Percentiles rank a stretch among this genome's conserved stretches.
These are phyloP conservation scores for Penicillium sp. DNA, from an alignment of 2,329 filamentous ascomycete genomes.

Conservation along the genomic window DNA sequence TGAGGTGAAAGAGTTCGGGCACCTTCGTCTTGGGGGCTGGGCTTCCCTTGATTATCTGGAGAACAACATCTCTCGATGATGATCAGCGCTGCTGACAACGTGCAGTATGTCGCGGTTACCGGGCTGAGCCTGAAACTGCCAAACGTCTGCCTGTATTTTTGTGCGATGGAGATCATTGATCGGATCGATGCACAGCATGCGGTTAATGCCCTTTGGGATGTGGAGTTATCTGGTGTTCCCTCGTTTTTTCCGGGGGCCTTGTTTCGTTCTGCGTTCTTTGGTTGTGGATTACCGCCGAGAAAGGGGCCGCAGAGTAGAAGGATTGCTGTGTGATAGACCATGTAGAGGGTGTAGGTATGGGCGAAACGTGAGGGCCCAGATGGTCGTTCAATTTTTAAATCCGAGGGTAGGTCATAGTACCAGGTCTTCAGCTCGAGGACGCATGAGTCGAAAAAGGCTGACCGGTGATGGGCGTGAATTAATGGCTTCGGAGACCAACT, in stretches of 20 bases:
- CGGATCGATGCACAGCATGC: slow-evolving; percentile 31
- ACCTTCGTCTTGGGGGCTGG: slow-evolving; percentile 4
- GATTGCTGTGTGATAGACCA: slow-evolving; percentile 41
- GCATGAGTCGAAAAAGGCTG: slow-evolving; percentile 36
- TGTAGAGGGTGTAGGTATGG: slow-evolving; percentile 39
- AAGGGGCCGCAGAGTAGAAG: slow-evolving; percentile 41
- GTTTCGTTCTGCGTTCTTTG: not conserved
- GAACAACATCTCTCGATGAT: slow-evolving; percentile 28
- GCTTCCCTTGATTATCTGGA: not conserved
- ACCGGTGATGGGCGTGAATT: slow-evolving; percentile 24
- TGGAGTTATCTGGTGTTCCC: not conserved
- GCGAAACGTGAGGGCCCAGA: slow-evolving; percentile 29
- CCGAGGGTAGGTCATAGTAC: slow-evolving; percentile 40
- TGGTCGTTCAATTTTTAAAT: slow-evolving; percentile 34
- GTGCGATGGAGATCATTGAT: slow-evolving; percentile 30
- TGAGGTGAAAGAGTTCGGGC: slow-evolving; percentile 13
- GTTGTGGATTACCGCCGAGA: slow-evolving; percentile 9
- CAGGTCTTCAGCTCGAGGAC: slow-evolving; percentile 41
- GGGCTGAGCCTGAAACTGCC: slow-evolving; percentile 42
- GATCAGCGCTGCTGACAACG: slow-evolving; percentile 38
- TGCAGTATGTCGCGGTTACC: slow-evolving; percentile 43
- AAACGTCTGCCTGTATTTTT: slow-evolving; percentile 40
- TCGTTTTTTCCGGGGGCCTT: not conserved
- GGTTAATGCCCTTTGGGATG: slow-evolving; percentile 15
- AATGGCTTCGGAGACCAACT: slow-evolving; percentile 40